Evolutionary conservation across 371 early-diverging fungal species (phyloP).

Genomic region (Syncephalis plumigaleata): DNA sequence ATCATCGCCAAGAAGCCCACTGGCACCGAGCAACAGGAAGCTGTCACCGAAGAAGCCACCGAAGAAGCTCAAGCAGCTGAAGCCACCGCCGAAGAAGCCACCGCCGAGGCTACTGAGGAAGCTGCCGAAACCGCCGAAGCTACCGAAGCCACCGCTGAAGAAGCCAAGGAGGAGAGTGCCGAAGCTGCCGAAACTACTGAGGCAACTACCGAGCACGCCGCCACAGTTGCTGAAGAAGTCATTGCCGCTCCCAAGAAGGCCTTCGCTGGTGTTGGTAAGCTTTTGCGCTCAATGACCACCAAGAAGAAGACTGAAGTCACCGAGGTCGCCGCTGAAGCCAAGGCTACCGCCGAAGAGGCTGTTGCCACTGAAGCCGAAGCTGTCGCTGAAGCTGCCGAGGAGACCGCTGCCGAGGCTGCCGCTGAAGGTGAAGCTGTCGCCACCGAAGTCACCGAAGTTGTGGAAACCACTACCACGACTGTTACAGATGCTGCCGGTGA

Average conservation of each 20-base stretch:
- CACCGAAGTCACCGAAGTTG: not conserved
- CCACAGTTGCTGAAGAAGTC: not conserved
- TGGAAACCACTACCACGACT: not conserved
- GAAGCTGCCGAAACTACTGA: not conserved
- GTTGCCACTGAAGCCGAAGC: not conserved
- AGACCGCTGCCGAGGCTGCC: not conserved
- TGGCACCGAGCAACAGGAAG: not conserved
- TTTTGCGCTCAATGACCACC: not conserved
- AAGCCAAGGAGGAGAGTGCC: not conserved
- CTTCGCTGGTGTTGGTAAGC: not conserved
- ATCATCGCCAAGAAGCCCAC: not conserved
- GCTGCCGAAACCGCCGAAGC: not conserved
- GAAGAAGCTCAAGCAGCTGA: not conserved
- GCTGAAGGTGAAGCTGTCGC: not conserved
- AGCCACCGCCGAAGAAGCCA: no score
- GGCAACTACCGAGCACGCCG: not conserved
- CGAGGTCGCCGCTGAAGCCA: not conserved
- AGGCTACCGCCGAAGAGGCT: not conserved
- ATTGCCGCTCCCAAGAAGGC: not conserved
- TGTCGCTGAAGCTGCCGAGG: slow-evolving; percentile 1
- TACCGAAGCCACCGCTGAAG: not conserved
- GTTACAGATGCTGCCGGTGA: no score
- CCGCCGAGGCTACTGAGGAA: no score
- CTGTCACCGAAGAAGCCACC: not conserved
- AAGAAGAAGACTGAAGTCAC: not conserved